A percentile compares a stretch with the other conserved stretches of the same genome.
phyloP scores from a whole-genome alignment of 768 basidiomycete species.

The Suillus hirtellus region DNA sequence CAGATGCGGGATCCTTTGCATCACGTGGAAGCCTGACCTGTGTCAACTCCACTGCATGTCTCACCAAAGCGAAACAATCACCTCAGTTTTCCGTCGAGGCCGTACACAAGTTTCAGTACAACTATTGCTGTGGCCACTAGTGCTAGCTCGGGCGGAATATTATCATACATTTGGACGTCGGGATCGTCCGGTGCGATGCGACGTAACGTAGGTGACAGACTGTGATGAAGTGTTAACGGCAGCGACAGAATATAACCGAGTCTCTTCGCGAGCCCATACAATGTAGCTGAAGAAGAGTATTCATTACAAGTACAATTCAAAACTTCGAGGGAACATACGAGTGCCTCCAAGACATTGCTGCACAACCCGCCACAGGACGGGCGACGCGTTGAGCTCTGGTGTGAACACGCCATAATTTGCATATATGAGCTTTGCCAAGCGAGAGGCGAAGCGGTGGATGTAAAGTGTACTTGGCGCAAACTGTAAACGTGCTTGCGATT shows the following conservation, averaged over 20 bases:
- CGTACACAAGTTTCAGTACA: constrained; percentile 83
- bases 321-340: constrained; percentile 52
- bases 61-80: constrained; percentile 27
- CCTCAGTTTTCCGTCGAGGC: constrained; percentile 71
- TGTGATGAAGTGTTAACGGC: constrained; percentile 59
- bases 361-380: constrained; percentile 76
- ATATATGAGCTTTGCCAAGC: constrained; percentile 60
- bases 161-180: constrained; percentile 56
- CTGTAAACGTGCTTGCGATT: constrained; percentile 39
- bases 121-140: constrained; percentile 62
- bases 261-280: constrained; percentile 66
- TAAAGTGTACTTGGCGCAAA: constrained; percentile 57
- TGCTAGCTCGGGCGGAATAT: constrained; percentile 66
- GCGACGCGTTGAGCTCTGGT: constrained; percentile 75
- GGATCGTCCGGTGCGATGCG: constrained; percentile 40
- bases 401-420: constrained; percentile 56
- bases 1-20: constrained; percentile 57
- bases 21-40: constrained; percentile 43
- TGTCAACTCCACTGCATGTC: constrained; percentile 15
- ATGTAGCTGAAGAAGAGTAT: constrained; percentile 41
- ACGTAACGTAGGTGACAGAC: constrained; percentile 45
- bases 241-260: constrained; percentile 56
- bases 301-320: not conserved
- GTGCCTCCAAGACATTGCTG: constrained; percentile 63
- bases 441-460: constrained; percentile 62